A percentile compares a stretch with the other conserved stretches of the same genome.
Evolutionary conservation across 2,329 filamentous ascomycete species (phyloP).

Genomic region (Exophiala dermatitidis): DNA sequence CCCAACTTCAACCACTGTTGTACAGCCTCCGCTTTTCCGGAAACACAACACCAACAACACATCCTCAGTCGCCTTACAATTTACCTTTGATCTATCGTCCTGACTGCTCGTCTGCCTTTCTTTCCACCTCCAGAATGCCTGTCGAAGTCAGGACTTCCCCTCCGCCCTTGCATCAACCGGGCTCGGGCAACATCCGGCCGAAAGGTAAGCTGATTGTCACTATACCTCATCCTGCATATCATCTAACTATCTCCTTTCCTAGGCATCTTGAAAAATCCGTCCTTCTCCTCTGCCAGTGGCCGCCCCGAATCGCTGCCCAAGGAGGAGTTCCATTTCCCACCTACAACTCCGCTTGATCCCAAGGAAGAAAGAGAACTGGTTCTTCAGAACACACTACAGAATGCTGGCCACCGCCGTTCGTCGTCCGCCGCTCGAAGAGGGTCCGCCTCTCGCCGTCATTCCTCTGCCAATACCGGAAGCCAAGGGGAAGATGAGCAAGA

Average conservation of each 20-base stretch:
- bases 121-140: conserved; percentile 19
- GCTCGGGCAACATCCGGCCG: conserved; percentile 34
- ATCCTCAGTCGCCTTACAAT: neutral
- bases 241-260: neutral
- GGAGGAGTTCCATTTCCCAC: conserved; percentile 29
- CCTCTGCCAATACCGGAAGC: conserved; percentile 41
- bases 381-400: conserved; percentile 87
- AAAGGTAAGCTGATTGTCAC: conserved; percentile 33
- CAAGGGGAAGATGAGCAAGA: conserved; percentile 50
- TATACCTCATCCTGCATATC: neutral
- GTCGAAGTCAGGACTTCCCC: conserved; percentile 24
- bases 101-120: neutral
- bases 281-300: conserved; percentile 42
- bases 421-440: conserved; percentile 64
- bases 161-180: conserved; percentile 28
- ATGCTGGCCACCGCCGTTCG: conserved; percentile 80
- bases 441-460: conserved; percentile 63
- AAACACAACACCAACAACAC: neutral
- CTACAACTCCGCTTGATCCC: conserved; percentile 42
- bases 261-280: conserved; percentile 95
- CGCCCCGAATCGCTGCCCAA: conserved; percentile 30
- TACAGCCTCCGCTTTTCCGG: neutral
- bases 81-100: neutral
- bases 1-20: neutral
- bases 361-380: conserved; percentile 74